Evolutionary conservation across 768 basidiomycete species (phyloP).

Genomic region (Clitopilus passeckerianus): DNA sequence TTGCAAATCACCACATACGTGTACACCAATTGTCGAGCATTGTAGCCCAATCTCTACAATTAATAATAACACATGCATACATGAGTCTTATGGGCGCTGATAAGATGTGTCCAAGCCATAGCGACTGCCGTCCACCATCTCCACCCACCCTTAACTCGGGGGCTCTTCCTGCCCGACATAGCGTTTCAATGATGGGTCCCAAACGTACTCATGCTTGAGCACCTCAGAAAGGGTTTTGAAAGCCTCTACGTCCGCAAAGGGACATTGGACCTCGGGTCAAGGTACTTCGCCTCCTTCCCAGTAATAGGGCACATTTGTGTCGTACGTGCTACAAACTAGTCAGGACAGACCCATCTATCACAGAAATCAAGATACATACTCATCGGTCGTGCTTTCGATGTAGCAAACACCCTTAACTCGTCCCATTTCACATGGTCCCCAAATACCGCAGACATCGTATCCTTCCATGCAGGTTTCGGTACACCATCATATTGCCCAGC

Average conservation of each 20-base stretch:
- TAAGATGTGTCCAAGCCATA: not conserved
- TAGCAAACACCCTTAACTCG: slow-evolving; percentile 52
- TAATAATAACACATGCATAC: not conserved
- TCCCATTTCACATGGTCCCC: slow-evolving; percentile 85
- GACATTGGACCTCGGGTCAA: slow-evolving; percentile 74
- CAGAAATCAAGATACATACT: slow-evolving; percentile 58
- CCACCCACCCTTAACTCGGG: not conserved
- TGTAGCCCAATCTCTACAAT: not conserved
- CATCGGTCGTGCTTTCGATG: slow-evolving; percentile 6
- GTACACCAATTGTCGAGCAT: not conserved
- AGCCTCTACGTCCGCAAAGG: slow-evolving; percentile 66
- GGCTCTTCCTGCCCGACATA: slow-evolving; percentile 29
- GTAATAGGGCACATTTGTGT: slow-evolving; percentile 71
- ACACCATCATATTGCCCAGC: slow-evolving; percentile 37
- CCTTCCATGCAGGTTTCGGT: slow-evolving; percentile 56
- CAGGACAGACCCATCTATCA: slow-evolving; percentile 2
- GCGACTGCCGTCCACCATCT: too few relatives aligned
- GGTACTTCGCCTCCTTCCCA: slow-evolving; percentile 70
- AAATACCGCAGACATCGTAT: slow-evolving; percentile 80
- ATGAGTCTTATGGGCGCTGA: not conserved
- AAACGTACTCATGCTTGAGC: slow-evolving; percentile 65
- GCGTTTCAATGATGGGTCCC: slow-evolving; percentile 44
- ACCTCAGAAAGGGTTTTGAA: slow-evolving; percentile 60
- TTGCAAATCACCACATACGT: not conserved
- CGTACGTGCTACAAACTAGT: slow-evolving; percentile 48